Evolutionary conservation across 352 stramenopile genomes (phyloP).

Genomic region (Phytopythium helicoides): DNA sequence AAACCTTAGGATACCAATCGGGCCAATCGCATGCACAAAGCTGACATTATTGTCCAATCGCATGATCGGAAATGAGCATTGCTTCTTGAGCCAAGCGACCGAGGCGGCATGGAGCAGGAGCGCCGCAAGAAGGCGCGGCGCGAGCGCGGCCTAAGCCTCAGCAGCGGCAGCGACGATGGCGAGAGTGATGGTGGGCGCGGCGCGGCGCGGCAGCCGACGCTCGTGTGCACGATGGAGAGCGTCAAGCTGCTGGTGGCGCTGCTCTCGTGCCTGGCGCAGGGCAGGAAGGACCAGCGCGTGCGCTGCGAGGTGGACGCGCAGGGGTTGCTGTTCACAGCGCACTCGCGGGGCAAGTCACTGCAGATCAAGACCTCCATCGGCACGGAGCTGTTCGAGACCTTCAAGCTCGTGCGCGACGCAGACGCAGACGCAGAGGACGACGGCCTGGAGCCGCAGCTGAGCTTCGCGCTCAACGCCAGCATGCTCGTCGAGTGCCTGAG

Average conservation of each 20-base stretch:
- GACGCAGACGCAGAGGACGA: conserved; percentile 15
- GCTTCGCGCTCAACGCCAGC: conserved; percentile 72
- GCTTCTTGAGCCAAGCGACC: no score
- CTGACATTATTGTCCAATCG: no score
- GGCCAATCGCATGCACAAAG: no score
- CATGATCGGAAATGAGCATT: no score
- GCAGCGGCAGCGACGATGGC: not conserved
- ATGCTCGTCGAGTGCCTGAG: conserved; percentile 78
- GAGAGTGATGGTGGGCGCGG: not conserved
- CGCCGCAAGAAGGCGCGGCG: conserved; percentile 4
- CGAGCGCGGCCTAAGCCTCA: not conserved
- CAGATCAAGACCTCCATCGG: conserved; percentile 85
- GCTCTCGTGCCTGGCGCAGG: conserved; percentile 54
- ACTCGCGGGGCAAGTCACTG: conserved; percentile 85
- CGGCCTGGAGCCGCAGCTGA: conserved; percentile 41
- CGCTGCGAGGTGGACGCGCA: conserved; percentile 66
- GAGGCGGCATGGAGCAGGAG: conserved; percentile 1
- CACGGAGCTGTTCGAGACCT: conserved; percentile 75
- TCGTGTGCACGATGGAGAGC: conserved; percentile 61
- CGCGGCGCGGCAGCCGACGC: conserved; percentile 21
- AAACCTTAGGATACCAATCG: no score
- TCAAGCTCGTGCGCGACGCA: conserved; percentile 27
- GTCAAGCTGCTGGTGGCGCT: conserved; percentile 77
- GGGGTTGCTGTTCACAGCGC: conserved; percentile 69
- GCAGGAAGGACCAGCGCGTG: conserved; percentile 78